Evolutionary conservation across 1,284 basidiomycete genomes (phyloP), one percentile per base, ranked within the genome.

Genomic region (Ustilago crameri): DNA sequence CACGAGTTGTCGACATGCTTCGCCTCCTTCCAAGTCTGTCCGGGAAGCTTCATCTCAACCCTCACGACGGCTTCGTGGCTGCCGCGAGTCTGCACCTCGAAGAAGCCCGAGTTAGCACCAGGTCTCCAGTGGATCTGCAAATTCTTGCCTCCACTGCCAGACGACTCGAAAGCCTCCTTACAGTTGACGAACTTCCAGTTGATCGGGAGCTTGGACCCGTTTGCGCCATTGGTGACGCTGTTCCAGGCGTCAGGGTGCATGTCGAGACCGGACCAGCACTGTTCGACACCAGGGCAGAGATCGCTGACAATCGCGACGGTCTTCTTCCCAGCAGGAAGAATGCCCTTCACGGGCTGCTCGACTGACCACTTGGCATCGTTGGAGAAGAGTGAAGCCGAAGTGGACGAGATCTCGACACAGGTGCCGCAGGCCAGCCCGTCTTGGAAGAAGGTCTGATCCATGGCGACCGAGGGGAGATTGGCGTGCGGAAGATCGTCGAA

Each of bases 221-320:
- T 37, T 0, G 60, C 57, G 20, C 35, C 20, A 34, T 41, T 47
- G 24, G 70, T 73, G 2, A 68, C 70, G 32, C 51, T 55, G 46
- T 64, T 51, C 70, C 70, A 73, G 1, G 70, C 45, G n/a, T 68
- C 70, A 9, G 47, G 47, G 24, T 73, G 70, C 70, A 73, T 67
- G 42, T 73, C 70, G n/a, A 73, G 65, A 1, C 70, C 70, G 4
- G 64, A 64, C 32, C 20, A 54, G 51, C 70, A 73, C 26, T 73
- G 70, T n/a, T 65, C 23, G 1, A 64, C 41, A 10, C 70, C 61
- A 3, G 70, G 70, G 44, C 70, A 73, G 14, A 61, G 54, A 42
- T 73, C 70, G 20, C 47, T 58, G n/a, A 73, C 70, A 30, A 73
- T 61, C 5, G 70, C 70, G 4, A 61, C 17, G 2, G 57, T 65